Evolutionary conservation across 345 rosid species (phyloP), one percentile per base, ranked within the genome.

Genomic region (Cardiospermum halicacabum): DNA sequence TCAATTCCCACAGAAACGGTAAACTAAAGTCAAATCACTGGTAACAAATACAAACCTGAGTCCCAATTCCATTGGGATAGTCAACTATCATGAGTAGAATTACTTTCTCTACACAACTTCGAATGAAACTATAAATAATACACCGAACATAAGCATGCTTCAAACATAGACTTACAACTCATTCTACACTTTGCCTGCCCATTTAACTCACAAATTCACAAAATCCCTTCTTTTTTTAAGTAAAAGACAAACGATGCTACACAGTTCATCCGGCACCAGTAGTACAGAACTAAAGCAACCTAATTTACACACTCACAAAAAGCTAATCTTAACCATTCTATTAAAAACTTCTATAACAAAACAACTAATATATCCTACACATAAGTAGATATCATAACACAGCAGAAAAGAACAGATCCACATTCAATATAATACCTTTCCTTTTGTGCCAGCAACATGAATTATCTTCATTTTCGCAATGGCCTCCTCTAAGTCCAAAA

Each of bases 361-460:
- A 34, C 5, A 2, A 34, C 6, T 4, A 34, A n/a, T n/a, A n/a
- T n/a, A n/a, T n/a, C n/a, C n/a, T n/a, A n/a, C n/a, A n/a, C n/a
- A n/a, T n/a, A n/a, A n/a, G n/a, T n/a, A n/a, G n/a, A n/a, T n/a
- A n/a, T n/a, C n/a, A n/a, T n/a, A n/a, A n/a, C n/a, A n/a, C n/a
- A n/a, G n/a, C 21, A 19, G 2, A 56, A 16, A 16, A 40, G 34
- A 58, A 16, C 57, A 11, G 56, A 30, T 55, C 16, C 48, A 30
- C 37, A 0, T 15, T 47, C 22, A 47, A 47, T 47, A 1, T 1
- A 36, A 36, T 70, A 93, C 98, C 92, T 93, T 94, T 53, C 99
- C 97, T 78, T 94, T 94, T 15, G 97, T 91, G 47, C 99, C 99
- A 11, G 99, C 99, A 15, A 94, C 96, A 53, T 94, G 99, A 60